These are phyloP conservation scores for Saccharomyces mikatae DNA, from an alignment of 805 yeast species.

Conservation along the genomic window DNA sequence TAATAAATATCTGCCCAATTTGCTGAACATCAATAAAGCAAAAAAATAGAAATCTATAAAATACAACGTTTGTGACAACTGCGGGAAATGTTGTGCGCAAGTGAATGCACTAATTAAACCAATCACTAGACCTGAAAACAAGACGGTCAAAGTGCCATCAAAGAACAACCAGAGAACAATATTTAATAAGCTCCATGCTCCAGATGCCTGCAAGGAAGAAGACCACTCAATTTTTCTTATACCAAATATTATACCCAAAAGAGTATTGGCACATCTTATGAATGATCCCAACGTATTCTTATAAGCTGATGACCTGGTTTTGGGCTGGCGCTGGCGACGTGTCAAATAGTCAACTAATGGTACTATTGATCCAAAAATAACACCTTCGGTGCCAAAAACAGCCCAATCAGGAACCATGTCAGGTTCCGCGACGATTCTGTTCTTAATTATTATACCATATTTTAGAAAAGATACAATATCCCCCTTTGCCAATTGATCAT, in stretches of 20 bases:
- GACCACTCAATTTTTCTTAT: slow-evolving; percentile 64
- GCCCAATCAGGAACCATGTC: slow-evolving; percentile 17
- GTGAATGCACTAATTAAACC: slow-evolving; percentile 8
- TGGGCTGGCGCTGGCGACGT: slow-evolving; percentile 6
- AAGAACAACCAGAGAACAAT: slow-evolving; percentile 59
- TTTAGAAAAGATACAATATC: background rate
- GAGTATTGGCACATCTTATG: slow-evolving; percentile 39
- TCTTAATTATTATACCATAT: background rate
- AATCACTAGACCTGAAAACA: slow-evolving; percentile 26
- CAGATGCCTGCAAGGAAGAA: slow-evolving; percentile 54
- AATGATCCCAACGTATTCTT: slow-evolving; percentile 46
- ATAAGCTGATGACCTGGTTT: slow-evolving; percentile 11
- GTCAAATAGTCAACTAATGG: slow-evolving; percentile 33
- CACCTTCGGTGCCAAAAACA: slow-evolving; percentile 41
- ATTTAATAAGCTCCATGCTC: slow-evolving; percentile 54
- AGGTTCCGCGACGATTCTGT: background rate
- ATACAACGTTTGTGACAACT: slow-evolving; percentile 15
- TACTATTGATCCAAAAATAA: slow-evolving; percentile 44
- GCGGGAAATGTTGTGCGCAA: background rate
- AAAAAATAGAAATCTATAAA: slow-evolving; percentile 51
- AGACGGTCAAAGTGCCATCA: slow-evolving; percentile 51
- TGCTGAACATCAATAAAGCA: slow-evolving; percentile 60
- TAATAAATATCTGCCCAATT: slow-evolving; percentile 52
- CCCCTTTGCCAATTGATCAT: slow-evolving; percentile 6
- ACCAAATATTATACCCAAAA: slow-evolving; percentile 65